Evolutionary conservation across 768 basidiomycete species (phyloP).

Genomic region (Termitomyces sp.): DNA sequence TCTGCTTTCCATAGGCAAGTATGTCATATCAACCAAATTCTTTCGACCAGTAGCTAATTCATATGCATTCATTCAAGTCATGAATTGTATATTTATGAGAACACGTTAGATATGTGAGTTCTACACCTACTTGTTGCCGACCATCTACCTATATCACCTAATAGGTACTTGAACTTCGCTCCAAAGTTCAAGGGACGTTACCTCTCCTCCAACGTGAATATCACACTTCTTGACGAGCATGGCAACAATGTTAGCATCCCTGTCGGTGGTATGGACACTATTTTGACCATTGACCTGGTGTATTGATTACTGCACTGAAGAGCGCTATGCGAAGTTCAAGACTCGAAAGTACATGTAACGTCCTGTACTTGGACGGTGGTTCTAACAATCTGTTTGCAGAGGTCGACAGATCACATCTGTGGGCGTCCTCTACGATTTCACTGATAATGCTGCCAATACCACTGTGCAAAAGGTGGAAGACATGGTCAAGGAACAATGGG

Average conservation of each 20-base stretch:
- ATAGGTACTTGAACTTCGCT: conserved; percentile 60
- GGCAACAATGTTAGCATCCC: conserved; percentile 28
- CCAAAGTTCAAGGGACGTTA: conserved; percentile 65
- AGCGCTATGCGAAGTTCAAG: conserved; percentile 66
- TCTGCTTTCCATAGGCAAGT: conserved; percentile 81
- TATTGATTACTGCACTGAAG: conserved; percentile 18
- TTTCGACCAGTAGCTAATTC: conserved; percentile 45
- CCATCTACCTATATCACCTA: background rate
- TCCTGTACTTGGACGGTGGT: background rate
- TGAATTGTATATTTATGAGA: conserved; percentile 71
- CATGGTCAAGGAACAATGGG: conserved; percentile 82
- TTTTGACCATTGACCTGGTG: background rate
- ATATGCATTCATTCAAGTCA: conserved; percentile 42
- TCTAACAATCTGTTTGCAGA: conserved; percentile 16
- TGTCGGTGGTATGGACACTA: conserved; percentile 28
- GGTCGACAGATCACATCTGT: conserved; percentile 75
- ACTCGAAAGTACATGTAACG: conserved; percentile 53
- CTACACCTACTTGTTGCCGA: background rate
- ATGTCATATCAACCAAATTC: conserved; percentile 17
- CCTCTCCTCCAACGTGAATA: conserved; percentile 80
- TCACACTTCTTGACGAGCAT: conserved; percentile 49
- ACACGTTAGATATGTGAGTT: conserved; percentile 61
- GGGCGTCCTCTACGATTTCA: conserved; percentile 77
- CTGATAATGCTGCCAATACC: conserved; percentile 63
- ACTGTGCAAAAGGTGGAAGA: conserved; percentile 70